Evolutionary conservation across 1,284 basidiomycete genomes (phyloP).

Genomic region (Ustilago vetiveriae): DNA sequence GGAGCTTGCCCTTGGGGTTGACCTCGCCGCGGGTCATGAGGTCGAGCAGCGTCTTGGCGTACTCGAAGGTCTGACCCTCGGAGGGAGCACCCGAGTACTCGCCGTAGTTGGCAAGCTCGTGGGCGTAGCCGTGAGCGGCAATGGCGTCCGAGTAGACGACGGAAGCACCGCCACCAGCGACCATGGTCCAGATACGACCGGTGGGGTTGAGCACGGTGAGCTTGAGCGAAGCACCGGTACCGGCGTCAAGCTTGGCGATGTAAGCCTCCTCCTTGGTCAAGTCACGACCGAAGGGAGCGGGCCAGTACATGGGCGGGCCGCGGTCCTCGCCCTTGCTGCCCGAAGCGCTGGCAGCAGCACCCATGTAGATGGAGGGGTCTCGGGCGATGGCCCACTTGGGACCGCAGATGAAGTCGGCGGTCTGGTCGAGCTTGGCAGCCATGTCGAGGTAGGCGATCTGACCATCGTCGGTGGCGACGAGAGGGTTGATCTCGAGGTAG

Average conservation of each 20-base stretch:
- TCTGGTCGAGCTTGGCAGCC: slow-evolving; percentile 97
- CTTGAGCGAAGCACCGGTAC: slow-evolving; percentile 97
- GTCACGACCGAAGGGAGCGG: slow-evolving; percentile 96
- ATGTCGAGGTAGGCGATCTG: slow-evolving; percentile 96
- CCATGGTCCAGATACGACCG: slow-evolving; percentile 99
- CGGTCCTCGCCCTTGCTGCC: slow-evolving; percentile 65
- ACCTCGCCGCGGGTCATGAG: slow-evolving; percentile 81
- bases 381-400: slow-evolving; percentile 98
- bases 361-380: slow-evolving; percentile 78
- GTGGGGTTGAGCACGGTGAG: slow-evolving; percentile 93
- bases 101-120: slow-evolving; percentile 99
- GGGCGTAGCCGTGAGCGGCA: slow-evolving; percentile 92
- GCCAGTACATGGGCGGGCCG: slow-evolving; percentile 97
- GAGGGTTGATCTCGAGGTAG: slow-evolving; percentile 99
- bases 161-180: slow-evolving; percentile 82
- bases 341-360: slow-evolving; percentile 70
- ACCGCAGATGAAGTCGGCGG: slow-evolving; percentile 96
- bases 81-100: slow-evolving; percentile 99
- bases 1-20: slow-evolving; percentile 80
- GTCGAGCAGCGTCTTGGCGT: slow-evolving; percentile 98
- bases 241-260: slow-evolving; percentile 96
- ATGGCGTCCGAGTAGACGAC: slow-evolving; percentile 92
- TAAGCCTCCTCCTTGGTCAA: slow-evolving; percentile 99
- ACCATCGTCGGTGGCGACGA: slow-evolving; percentile 89
- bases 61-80: slow-evolving; percentile 98